A percentile compares a stretch with the other conserved stretches of the same genome.
These are phyloP conservation scores for Trametes maxima DNA, from an alignment of 768 basidiomycete species.

Conservation along the genomic window DNA sequence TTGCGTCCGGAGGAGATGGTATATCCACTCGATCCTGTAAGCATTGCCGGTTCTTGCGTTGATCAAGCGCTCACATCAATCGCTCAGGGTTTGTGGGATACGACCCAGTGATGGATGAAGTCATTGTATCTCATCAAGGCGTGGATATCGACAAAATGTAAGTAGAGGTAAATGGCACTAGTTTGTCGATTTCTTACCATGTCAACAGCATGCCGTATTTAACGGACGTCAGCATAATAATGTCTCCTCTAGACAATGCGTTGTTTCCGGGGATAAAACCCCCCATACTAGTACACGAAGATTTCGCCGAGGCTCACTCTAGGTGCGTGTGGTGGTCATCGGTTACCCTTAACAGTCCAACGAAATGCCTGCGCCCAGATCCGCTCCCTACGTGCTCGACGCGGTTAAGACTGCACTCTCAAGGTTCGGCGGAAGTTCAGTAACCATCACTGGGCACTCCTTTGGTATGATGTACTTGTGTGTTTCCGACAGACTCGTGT, in stretches of 20 bases:
- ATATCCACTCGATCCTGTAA: conserved; percentile 41
- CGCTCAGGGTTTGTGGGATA: neutral
- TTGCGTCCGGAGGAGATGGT: conserved; percentile 53
- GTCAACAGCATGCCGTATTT: conserved; percentile 33
- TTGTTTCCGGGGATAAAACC: conserved; percentile 54
- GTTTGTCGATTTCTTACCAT: too few relatives aligned
- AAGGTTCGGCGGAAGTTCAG: conserved; percentile 35
- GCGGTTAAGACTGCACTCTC: conserved; percentile 48
- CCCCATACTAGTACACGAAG: conserved; percentile 45
- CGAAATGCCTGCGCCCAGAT: conserved; percentile 32
- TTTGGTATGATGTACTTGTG: conserved; percentile 32
- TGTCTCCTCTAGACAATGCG: conserved; percentile 35
- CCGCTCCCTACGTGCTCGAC: conserved; percentile 43
- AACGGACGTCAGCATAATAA: conserved; percentile 45
- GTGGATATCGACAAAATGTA: conserved; percentile 37
- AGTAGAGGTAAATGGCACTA: neutral
- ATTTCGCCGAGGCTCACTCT: conserved; percentile 49
- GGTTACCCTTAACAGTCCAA: neutral
- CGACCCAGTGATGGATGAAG: conserved; percentile 34
- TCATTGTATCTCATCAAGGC: conserved; percentile 43
- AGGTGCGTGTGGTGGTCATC: conserved; percentile 34
- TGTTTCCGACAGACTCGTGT: neutral
- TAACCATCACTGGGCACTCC: conserved; percentile 49
- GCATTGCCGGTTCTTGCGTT: neutral
- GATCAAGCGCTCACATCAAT: neutral